Evolutionary conservation across 257 asterid species (phyloP).

Genomic region (Avicennia marina): DNA sequence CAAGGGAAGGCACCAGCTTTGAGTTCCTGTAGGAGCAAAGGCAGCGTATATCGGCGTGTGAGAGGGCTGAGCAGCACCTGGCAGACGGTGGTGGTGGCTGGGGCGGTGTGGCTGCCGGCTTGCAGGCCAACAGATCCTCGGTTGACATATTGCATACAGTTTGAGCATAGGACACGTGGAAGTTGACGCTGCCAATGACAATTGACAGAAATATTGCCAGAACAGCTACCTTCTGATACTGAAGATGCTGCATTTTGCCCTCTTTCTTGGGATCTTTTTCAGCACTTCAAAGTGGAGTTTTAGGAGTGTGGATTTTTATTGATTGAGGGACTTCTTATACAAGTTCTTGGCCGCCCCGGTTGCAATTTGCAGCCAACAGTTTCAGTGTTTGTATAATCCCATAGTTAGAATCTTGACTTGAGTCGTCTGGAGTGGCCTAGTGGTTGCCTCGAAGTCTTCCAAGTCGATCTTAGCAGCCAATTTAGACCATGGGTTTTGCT

Average conservation of each 20-base stretch:
- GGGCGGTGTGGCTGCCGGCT: slow-evolving; percentile 50
- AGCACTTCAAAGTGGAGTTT: not conserved
- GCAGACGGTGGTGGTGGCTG: slow-evolving; percentile 46
- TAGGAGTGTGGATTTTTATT: not conserved
- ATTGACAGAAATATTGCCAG: not conserved
- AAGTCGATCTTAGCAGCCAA: too few species aligned
- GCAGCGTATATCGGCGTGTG: slow-evolving; percentile 50
- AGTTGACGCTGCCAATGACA: not conserved
- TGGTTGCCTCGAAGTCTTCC: too few species aligned
- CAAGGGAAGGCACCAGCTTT: slow-evolving; percentile 36
- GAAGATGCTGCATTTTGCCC: not conserved
- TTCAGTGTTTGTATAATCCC: too few species aligned
- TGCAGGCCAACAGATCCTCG: slow-evolving; percentile 44
- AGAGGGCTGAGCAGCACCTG: slow-evolving; percentile 47
- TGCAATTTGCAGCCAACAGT: too few species aligned
- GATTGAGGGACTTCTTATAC: not conserved
- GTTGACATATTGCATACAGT: slow-evolving; percentile 37
- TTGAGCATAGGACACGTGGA: slow-evolving; percentile 25
- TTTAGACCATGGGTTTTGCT: too few species aligned
- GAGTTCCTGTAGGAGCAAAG: slow-evolving; percentile 59
- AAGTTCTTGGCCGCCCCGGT: not conserved
- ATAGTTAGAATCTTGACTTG: too few species aligned
- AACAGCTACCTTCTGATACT: not conserved
- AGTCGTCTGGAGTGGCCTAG: too few species aligned
- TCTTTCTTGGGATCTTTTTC: not conserved